phyloP scores from a whole-genome alignment of 2,329 filamentous ascomycete species.

The Trichoderma pleuroti region DNA sequence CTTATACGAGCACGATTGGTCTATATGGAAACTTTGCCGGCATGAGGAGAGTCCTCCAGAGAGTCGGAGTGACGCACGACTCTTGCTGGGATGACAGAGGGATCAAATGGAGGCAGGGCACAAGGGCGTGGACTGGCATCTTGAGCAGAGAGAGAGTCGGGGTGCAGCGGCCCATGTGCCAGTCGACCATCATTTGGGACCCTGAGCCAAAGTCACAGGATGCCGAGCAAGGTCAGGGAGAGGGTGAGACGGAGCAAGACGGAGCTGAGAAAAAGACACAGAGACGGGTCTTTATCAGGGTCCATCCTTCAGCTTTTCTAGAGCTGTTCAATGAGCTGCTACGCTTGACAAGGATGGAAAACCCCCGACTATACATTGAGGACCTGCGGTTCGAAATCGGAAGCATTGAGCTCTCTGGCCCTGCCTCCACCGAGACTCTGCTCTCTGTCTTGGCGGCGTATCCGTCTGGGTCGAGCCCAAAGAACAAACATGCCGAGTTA shows the following conservation, averaged over 20 bases:
- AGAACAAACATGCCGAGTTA: slow-evolving; percentile 41
- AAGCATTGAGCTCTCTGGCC: slow-evolving; percentile 57
- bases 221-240: background rate
- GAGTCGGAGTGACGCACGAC: slow-evolving; percentile 59
- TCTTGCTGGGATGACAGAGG: slow-evolving; percentile 61
- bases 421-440: slow-evolving; percentile 75
- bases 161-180: slow-evolving; percentile 60
- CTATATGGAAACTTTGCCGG: slow-evolving; percentile 65
- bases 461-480: slow-evolving; percentile 29
- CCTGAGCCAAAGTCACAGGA: slow-evolving; percentile 33
- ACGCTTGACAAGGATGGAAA: slow-evolving; percentile 55
- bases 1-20: slow-evolving; percentile 85
- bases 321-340: slow-evolving; percentile 64
- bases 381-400: slow-evolving; percentile 67
- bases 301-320: slow-evolving; percentile 78
- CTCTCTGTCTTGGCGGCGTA: slow-evolving; percentile 62
- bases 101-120: slow-evolving; percentile 64
- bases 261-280: slow-evolving; percentile 27
- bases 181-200: slow-evolving; percentile 74
- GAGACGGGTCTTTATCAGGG: slow-evolving; percentile 61
- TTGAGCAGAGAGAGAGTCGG: slow-evolving; percentile 52
- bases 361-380: slow-evolving; percentile 60
- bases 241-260: slow-evolving; percentile 19
- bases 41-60: slow-evolving; percentile 63
- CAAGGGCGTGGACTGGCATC: slow-evolving; percentile 47